Evolutionary conservation across 768 basidiomycete genomes (phyloP).

Genomic region (Infundibulicybe gibba): DNA sequence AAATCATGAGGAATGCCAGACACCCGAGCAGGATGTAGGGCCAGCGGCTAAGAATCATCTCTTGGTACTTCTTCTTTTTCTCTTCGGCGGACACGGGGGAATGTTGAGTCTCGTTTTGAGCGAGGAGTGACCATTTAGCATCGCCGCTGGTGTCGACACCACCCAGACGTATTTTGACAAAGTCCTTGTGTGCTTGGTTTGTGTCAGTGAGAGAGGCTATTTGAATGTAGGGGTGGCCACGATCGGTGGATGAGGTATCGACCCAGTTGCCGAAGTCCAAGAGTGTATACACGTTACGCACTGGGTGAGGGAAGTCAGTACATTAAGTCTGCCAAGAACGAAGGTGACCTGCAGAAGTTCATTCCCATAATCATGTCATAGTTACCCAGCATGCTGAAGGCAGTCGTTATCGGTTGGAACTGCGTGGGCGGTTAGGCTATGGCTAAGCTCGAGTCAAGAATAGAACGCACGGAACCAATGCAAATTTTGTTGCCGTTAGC

Average conservation of each 20-base stretch:
- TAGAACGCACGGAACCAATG: slow-evolving; percentile 57
- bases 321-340: background rate
- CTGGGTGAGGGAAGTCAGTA: slow-evolving; percentile 30
- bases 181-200: slow-evolving; percentile 56
- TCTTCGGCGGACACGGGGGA: slow-evolving; percentile 63
- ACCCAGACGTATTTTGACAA: slow-evolving; percentile 55
- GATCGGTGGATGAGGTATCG: slow-evolving; percentile 37
- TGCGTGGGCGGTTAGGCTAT: slow-evolving; percentile 21
- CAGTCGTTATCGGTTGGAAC: slow-evolving; percentile 83
- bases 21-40: slow-evolving; percentile 67
- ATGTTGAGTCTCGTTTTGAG: slow-evolving; percentile 50
- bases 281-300: slow-evolving; percentile 73
- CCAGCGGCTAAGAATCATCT: slow-evolving; percentile 66
- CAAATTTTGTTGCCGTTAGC: slow-evolving; percentile 53
- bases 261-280: slow-evolving; percentile 73
- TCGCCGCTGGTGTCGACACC: slow-evolving; percentile 57
- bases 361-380: slow-evolving; percentile 85
- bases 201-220: slow-evolving; percentile 57
- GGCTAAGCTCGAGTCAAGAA: background rate
- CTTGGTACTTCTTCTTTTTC: slow-evolving; percentile 64
- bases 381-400: slow-evolving; percentile 72
- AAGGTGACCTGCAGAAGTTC: slow-evolving; percentile 58
- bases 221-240: slow-evolving; percentile 64
- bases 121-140: slow-evolving; percentile 56
- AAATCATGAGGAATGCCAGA: slow-evolving; percentile 42